Base-by-base conservation (phyloP, 805 yeast genomes). In the Cyberlindnera japonica region DNA sequence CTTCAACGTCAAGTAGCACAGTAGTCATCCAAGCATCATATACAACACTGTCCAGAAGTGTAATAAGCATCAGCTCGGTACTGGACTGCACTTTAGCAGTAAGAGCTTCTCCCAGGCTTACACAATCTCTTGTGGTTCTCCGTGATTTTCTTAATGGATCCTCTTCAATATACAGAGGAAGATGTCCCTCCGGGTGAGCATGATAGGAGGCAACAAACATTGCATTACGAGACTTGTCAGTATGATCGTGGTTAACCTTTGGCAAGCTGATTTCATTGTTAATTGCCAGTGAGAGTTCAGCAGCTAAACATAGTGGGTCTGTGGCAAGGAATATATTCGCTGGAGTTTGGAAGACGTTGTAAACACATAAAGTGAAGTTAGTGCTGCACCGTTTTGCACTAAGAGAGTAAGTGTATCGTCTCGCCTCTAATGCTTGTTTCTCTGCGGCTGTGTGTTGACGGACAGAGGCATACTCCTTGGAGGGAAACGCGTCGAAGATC, bases 111-210 rank as follows among this genome's bases (percentile, higher is more conserved):
- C 65, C 62, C 17, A 71, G 59, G 6, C 64, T 50, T 0, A 62
- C 51, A 3, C 68, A 54, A 5, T 68, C 59, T 43, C 75, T 62
- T 9, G 68, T 54, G 19, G 57, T 54, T 35, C 74, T 58, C 14
- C 37, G 40, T 4, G 40, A 19, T 33, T 49, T 61, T 2, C 58
- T 49, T 19, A 57, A 2, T 1, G 31, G 15, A 28, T 40, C 62
- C 47, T 71, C 79, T 50, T 81, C 87, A 2, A 81, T 61, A 11
- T 78, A 60, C 1, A 80, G 59, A 0, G 88, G 88, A 15, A 81
- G 55, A 16, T 69, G 67, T 12, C 71, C 69, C 41, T 70, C 67
- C 2, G 69, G 63, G 1, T 81, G 63, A 2, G 81, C 75, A 30
- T 68, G 67, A 38, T 69, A 67, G 1, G 83, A 71, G 9, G 79